Evolutionary conservation across 2,329 filamentous ascomycete species (phyloP).

Genomic region (Trichoderma arundinaceum): DNA sequence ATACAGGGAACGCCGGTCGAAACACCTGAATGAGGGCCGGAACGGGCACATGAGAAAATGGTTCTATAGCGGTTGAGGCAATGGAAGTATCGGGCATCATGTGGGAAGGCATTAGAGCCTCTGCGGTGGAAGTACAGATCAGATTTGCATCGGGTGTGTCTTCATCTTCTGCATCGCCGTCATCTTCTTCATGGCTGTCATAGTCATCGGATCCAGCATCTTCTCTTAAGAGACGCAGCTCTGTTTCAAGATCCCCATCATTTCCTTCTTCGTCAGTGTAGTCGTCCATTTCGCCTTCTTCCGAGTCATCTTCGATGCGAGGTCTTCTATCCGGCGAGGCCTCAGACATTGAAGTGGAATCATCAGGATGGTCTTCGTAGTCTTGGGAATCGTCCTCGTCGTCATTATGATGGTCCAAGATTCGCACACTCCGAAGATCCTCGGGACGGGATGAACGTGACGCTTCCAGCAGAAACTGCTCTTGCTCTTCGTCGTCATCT

Average conservation of each 20-base stretch:
- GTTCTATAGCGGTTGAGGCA: background rate
- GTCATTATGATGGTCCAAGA: constrained; percentile 40
- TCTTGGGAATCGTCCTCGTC: constrained; percentile 33
- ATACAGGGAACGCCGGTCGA: constrained; percentile 51
- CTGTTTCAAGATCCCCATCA: constrained; percentile 20
- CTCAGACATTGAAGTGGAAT: background rate
- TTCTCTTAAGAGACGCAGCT: background rate
- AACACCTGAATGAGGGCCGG: constrained; percentile 47
- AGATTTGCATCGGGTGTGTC: constrained; percentile 38
- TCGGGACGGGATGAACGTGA: background rate
- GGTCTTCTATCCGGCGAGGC: background rate
- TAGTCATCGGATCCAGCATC: background rate
- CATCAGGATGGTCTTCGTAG: constrained; percentile 3
- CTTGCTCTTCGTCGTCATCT: constrained; percentile 48
- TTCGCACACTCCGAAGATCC: background rate
- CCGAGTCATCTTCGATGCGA: background rate
- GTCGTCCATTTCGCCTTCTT: constrained; percentile 7
- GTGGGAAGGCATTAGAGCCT: background rate
- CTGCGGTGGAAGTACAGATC: background rate
- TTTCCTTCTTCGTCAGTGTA: constrained; percentile 12
- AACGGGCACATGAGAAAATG: constrained; percentile 30
- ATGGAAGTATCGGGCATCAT: background rate
- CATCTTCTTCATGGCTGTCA: background rate
- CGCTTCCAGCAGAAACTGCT: constrained; percentile 11
- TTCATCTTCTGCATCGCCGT: constrained; percentile 30